A percentile compares a stretch with the other conserved stretches of the same genome.
Evolutionary conservation across 2,329 filamentous ascomycete species (phyloP).

Genomic region (Neurospora sp.): DNA sequence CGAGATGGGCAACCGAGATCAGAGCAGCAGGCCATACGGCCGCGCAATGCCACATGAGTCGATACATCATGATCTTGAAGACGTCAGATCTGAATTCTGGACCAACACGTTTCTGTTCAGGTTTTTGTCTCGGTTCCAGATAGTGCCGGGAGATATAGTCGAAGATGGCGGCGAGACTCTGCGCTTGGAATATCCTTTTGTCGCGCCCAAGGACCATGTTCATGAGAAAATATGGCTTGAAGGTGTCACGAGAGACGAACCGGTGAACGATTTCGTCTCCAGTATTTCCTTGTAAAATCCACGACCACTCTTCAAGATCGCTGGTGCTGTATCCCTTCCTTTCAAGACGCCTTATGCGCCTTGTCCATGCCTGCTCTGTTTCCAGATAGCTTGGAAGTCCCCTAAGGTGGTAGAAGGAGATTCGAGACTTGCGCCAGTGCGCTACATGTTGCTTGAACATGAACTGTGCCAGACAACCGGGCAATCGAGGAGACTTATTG

Average conservation of each 20-base stretch:
- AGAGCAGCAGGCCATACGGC: conserved; percentile 22
- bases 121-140: conserved; percentile 1
- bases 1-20: conserved; percentile 20
- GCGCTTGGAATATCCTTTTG: conserved; percentile 21
- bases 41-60: conserved; percentile 21
- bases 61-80: conserved; percentile 17
- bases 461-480: not conserved
- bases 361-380: conserved; percentile 20
- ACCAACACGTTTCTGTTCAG: conserved; percentile 14
- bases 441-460: not conserved
- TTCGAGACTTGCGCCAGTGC: conserved; percentile 1
- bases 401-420: conserved; percentile 3
- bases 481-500: conserved; percentile 9
- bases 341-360: conserved; percentile 21
- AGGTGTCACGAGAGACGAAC: conserved; percentile 23
- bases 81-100: not conserved
- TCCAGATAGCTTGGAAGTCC: conserved; percentile 8
- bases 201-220: conserved; percentile 26
- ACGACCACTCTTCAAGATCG: conserved; percentile 30
- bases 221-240: conserved; percentile 31
- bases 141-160: conserved; percentile 23
- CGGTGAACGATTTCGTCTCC: conserved; percentile 27
- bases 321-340: conserved; percentile 23
- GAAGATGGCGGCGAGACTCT: conserved; percentile 24
- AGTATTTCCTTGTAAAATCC: conserved; percentile 27